Conservation (phyloP, 2,329 filamentous ascomycete genomes). For the Beauveria australis region DNA sequence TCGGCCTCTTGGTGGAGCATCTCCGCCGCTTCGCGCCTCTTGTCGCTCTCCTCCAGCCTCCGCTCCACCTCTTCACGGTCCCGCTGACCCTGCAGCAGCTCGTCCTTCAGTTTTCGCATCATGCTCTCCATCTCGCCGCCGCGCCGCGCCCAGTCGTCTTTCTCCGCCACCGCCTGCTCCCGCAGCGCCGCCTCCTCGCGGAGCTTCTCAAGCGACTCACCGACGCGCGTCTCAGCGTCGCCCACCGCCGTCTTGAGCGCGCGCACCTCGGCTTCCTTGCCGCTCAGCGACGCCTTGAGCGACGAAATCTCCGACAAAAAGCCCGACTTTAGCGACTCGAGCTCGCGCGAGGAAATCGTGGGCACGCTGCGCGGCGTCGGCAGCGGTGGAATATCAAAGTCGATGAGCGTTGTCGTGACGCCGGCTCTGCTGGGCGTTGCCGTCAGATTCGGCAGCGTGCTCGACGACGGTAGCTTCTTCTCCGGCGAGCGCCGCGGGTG, state of each 20-base stretch:
- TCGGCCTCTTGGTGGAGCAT: constrained; percentile 69
- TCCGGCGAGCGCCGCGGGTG: constrained; percentile 43
- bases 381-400: constrained; percentile 79
- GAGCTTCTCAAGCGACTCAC: constrained; percentile 73
- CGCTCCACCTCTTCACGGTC: constrained; percentile 72
- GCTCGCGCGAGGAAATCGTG: constrained; percentile 80
- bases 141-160: constrained; percentile 74
- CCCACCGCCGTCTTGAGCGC: constrained; percentile 80
- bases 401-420: constrained; percentile 58
- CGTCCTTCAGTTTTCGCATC: constrained; percentile 69
- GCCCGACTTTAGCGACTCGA: constrained; percentile 84
- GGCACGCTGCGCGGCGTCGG: constrained; percentile 89
- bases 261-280: constrained; percentile 84
- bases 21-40: constrained; percentile 64
- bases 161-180: constrained; percentile 67
- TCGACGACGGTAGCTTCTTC: constrained; percentile 26
- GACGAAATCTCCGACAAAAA: constrained; percentile 91
- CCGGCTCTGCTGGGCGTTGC: constrained; percentile 38
- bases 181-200: constrained; percentile 66
- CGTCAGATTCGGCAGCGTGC: constrained; percentile 21
- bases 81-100: constrained; percentile 69
- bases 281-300: constrained; percentile 83
- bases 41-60: constrained; percentile 69
- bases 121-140: constrained; percentile 80
- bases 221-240: constrained; percentile 87